Conservation (phyloP, 768 basidiomycete genomes). For the Boletus reticuloceps region DNA sequence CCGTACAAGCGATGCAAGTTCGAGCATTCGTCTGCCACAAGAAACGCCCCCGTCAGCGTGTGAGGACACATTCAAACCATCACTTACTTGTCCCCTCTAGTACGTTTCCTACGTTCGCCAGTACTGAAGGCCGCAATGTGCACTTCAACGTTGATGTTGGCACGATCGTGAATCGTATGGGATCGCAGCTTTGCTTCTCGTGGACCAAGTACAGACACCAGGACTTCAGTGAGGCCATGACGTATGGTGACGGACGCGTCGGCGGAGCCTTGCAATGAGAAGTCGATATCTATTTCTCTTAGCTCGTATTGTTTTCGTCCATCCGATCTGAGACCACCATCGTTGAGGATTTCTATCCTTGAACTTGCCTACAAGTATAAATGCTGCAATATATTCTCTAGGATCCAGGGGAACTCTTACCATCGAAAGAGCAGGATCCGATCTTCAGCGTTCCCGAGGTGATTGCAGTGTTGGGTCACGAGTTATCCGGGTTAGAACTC, state of each 20-base stretch:
- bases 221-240: slow-evolving; percentile 89
- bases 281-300: slow-evolving; percentile 75
- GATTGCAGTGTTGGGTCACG: no score
- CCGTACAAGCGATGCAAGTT: slow-evolving; percentile 83
- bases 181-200: slow-evolving; percentile 82
- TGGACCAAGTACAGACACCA: slow-evolving; percentile 89
- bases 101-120: slow-evolving; percentile 71
- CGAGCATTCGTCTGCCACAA: slow-evolving; percentile 69
- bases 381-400: no score
- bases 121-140: slow-evolving; percentile 85
- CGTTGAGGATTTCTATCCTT: slow-evolving; percentile 74
- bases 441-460: no score
- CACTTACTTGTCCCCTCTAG: slow-evolving; percentile 84
- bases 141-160: slow-evolving; percentile 87
- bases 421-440: no score
- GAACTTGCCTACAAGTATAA: slow-evolving; percentile 37
- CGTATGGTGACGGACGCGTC: slow-evolving; percentile 84
- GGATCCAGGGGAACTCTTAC: neutral
- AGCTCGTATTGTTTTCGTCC: slow-evolving; percentile 91
- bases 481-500: no score
- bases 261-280: slow-evolving; percentile 69
- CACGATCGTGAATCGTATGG: slow-evolving; percentile 82
- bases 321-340: slow-evolving; percentile 87
- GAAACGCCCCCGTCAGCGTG: neutral
- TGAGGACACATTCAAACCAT: neutral